Conservation (phyloP, 768 basidiomycete species). For the Termitomyces sp. region DNA sequence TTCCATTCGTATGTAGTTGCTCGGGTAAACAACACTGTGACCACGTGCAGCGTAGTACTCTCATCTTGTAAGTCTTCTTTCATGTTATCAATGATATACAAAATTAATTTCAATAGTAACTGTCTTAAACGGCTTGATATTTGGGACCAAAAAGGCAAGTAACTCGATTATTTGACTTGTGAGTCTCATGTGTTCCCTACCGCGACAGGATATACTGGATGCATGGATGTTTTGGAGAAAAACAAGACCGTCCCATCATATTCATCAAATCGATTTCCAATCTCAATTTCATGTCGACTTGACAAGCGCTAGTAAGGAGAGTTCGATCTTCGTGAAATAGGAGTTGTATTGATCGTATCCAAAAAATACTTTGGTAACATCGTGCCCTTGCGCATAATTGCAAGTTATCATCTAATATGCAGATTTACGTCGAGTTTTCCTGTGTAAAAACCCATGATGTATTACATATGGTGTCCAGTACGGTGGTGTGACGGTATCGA, state of each 20-base stretch:
- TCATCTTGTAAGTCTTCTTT: not conserved
- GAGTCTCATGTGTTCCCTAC: not conserved
- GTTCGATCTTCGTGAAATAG: not conserved
- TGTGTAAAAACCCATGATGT: not conserved
- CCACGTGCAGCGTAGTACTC: constrained; percentile 6
- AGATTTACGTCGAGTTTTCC: not conserved
- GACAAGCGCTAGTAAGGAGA: not conserved
- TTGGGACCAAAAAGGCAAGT: not conserved
- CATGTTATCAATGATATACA: not conserved
- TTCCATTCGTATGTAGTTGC: constrained; percentile 1
- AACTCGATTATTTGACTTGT: not conserved
- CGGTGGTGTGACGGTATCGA: not conserved
- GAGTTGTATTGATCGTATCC: not conserved
- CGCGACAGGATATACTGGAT: not conserved
- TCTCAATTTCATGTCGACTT: not conserved
- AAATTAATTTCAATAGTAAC: not conserved
- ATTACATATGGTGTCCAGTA: not conserved
- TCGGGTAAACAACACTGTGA: constrained; percentile 5
- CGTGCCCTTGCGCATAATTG: not conserved
- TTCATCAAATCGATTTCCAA: not conserved
- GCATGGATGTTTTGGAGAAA: not conserved
- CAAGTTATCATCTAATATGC: not conserved
- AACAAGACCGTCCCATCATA: not conserved
- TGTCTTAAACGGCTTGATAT: not conserved
- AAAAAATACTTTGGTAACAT: too few relatives aligned